These are phyloP conservation scores for Fusarium decemcellulare DNA, from an alignment of 2,329 filamentous ascomycete genomes.

Conservation along the genomic window DNA sequence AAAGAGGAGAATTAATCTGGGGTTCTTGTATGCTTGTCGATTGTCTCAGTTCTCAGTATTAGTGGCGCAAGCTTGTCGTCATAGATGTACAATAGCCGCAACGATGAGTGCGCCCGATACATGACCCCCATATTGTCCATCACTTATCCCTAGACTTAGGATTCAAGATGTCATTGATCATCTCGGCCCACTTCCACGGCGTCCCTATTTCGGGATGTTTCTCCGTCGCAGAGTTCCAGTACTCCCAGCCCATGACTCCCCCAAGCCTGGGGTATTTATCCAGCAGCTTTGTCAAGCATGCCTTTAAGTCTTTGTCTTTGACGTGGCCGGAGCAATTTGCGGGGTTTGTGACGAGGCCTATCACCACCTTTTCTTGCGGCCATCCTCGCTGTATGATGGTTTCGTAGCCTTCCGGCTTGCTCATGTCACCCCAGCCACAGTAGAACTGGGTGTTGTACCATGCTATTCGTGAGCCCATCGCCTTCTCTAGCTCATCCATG, in stretches of 20 bases:
- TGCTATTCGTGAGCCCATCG: conserved; percentile 72
- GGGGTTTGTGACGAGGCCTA: conserved; percentile 83
- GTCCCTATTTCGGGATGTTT: conserved; percentile 47
- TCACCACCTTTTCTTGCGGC: conserved; percentile 78
- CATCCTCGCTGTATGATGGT: conserved; percentile 73
- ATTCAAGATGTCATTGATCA: conserved; percentile 46
- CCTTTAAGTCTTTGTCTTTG: conserved; percentile 59
- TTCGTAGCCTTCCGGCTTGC: conserved; percentile 58
- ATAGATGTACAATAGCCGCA: not conserved
- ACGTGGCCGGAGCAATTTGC: conserved; percentile 72
- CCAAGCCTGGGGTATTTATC: conserved; percentile 77
- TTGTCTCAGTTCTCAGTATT: not conserved
- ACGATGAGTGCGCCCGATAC: conserved; percentile 6
- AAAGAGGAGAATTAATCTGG: conserved; percentile 4
- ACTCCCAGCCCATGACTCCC: conserved; percentile 94
- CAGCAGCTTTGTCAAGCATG: conserved; percentile 57
- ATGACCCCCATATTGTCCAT: conserved; percentile 19
- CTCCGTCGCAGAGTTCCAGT: conserved; percentile 79
- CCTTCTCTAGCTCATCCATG: conserved; percentile 78
- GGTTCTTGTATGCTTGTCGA: conserved; percentile 28
- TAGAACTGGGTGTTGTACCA: conserved; percentile 95
- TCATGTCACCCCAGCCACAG: conserved; percentile 80
- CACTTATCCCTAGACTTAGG: conserved; percentile 3
- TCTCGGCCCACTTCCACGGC: conserved; percentile 81
- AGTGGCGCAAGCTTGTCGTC: not conserved